Conservation (phyloP, 2,329 filamentous ascomycete species). For the Nigrospora sphaerica region DNA sequence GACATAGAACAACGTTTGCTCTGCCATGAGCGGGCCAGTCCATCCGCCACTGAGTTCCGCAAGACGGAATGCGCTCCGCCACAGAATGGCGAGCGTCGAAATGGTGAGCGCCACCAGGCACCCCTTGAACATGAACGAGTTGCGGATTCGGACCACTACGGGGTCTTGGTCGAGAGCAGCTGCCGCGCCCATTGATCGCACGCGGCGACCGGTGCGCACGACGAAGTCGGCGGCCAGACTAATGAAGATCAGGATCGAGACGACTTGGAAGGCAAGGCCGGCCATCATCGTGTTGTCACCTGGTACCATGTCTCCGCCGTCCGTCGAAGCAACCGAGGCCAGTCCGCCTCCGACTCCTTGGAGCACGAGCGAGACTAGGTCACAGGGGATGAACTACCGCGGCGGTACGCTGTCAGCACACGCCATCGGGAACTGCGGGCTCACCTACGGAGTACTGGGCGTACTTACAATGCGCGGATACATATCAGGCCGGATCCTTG, state of each 20-base stretch:
- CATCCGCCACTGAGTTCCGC: conserved; percentile 60
- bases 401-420: neutral
- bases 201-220: conserved; percentile 27
- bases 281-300: conserved; percentile 61
- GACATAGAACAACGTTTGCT: conserved; percentile 48
- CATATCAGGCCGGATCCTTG: conserved; percentile 35
- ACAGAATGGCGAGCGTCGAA: conserved; percentile 56
- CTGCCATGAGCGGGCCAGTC: conserved; percentile 47
- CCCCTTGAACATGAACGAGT: conserved; percentile 37
- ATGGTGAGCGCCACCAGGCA: conserved; percentile 49
- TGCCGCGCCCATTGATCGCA: conserved; percentile 16
- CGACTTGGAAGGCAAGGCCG: conserved; percentile 54
- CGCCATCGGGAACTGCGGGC: too few species aligned
- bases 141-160: conserved; percentile 26
- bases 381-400: conserved; percentile 53
- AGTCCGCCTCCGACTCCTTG: conserved; percentile 55
- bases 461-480: conserved; percentile 41
- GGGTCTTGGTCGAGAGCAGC: conserved; percentile 30
- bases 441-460: neutral
- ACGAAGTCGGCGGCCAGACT: conserved; percentile 41
- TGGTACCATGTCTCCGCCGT: conserved; percentile 21
- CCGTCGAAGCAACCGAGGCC: conserved; percentile 33
- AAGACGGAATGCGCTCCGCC: conserved; percentile 58
- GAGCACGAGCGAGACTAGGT: conserved; percentile 52
- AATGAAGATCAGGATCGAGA: conserved; percentile 49